Percentiles rank a stretch among this genome's conserved stretches.
phyloP scores from a whole-genome alignment of 2,329 filamentous ascomycete species.

The Aspergillus piperis region DNA sequence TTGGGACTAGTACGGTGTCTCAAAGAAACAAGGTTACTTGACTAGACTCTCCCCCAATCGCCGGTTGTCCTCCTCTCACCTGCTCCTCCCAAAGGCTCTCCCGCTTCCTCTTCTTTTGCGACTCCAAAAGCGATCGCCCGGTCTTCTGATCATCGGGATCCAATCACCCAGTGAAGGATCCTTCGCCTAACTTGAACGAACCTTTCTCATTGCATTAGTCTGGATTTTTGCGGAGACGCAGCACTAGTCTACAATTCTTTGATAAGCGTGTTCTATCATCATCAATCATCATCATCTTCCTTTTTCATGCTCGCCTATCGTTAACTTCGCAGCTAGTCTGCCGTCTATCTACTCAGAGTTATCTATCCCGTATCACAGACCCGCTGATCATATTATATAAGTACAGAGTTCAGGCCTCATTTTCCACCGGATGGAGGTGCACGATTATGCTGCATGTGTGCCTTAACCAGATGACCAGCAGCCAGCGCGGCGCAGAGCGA shows the following conservation, averaged over 20 bases:
- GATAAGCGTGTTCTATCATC: background rate
- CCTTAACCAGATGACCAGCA: slow-evolving; percentile 85
- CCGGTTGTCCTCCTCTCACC: background rate
- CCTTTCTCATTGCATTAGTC: background rate
- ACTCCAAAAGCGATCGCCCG: background rate
- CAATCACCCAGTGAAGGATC: background rate
- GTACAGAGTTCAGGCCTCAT: background rate
- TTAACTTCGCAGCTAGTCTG: background rate
- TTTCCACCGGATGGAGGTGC: background rate
- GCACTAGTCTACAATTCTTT: background rate
- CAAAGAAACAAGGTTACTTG: too few species aligned
- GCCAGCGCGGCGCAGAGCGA: slow-evolving; percentile 89
- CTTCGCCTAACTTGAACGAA: background rate
- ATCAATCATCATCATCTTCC: background rate
- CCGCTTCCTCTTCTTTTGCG: background rate
- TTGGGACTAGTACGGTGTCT: too few species aligned
- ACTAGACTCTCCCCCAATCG: background rate
- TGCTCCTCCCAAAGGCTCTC: background rate
- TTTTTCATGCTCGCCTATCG: background rate
- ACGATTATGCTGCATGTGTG: slow-evolving; percentile 96
- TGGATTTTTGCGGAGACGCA: background rate
- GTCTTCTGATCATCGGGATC: background rate
- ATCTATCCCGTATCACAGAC: slow-evolving; percentile 9
- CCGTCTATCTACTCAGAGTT: background rate
- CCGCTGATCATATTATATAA: background rate